Evolutionary conservation across 352 stramenopile species (phyloP).

Genomic region (Phytopythium litorale): DNA sequence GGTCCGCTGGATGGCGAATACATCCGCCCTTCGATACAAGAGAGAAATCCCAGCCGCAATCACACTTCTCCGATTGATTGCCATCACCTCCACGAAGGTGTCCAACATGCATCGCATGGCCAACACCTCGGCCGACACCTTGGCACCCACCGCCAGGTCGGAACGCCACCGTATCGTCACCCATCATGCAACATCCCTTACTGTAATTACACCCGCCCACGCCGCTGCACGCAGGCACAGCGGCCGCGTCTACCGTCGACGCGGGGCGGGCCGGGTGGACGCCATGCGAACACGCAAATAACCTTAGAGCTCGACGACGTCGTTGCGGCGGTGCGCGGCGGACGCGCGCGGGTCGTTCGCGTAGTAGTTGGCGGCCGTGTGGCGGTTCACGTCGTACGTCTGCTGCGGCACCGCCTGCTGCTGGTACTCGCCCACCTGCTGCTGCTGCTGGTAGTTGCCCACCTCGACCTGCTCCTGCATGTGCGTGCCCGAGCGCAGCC

Average conservation of each 20-base stretch:
- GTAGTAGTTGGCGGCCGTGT: conserved; percentile 49
- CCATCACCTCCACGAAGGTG: no score
- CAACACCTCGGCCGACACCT: no score
- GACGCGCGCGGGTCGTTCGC: conserved; percentile 27
- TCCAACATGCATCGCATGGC: background rate
- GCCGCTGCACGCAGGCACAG: background rate
- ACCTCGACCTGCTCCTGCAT: conserved; percentile 28
- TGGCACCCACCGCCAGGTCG: no score
- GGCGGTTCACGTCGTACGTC: conserved; percentile 35
- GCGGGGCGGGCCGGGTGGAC: background rate
- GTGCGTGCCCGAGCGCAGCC: conserved; percentile 50
- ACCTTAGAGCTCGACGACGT: conserved; percentile 54
- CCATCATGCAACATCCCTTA: background rate
- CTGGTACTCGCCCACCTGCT: background rate
- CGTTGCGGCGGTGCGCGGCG: conserved; percentile 46
- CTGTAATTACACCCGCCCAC: background rate
- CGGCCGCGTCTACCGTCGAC: background rate
- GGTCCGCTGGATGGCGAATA: no score
- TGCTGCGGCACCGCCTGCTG: conserved; percentile 6
- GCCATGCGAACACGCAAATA: background rate
- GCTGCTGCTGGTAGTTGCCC: conserved; percentile 16
- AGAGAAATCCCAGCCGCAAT: no score
- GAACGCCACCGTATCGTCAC: no score
- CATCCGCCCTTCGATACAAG: no score
- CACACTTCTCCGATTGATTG: no score